Percentiles rank a stretch among this genome's conserved stretches.
Conservation (phyloP, 305 asterid species). For the Fraxinus ornus region DNA sequence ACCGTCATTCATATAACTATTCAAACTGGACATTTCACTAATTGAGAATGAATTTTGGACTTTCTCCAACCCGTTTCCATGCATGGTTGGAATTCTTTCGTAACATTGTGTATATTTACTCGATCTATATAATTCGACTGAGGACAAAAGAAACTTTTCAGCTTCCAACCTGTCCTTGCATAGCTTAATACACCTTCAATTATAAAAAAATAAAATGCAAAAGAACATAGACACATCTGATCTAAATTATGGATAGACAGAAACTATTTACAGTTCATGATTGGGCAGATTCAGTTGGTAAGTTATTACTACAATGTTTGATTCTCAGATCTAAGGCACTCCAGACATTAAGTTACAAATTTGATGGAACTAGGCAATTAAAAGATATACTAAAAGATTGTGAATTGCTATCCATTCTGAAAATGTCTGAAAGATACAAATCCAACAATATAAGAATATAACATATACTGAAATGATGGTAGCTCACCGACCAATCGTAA, state of each 20-base stretch:
- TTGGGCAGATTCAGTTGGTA: background rate
- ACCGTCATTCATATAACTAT: background rate
- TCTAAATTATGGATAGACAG: background rate
- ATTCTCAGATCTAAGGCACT: constrained; percentile 7
- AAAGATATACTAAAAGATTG: background rate
- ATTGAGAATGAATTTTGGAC: background rate
- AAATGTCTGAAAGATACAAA: background rate
- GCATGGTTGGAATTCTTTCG: background rate
- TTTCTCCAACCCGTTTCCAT: background rate
- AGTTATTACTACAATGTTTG: constrained; percentile 7
- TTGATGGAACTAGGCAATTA: constrained; percentile 7
- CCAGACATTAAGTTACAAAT: constrained; percentile 1
- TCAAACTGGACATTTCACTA: background rate
- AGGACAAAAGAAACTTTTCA: background rate
- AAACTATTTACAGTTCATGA: background rate
- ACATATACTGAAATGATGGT: constrained; percentile 21
- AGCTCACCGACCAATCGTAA: constrained; percentile 96
- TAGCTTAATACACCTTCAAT: background rate
- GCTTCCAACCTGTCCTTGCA: background rate
- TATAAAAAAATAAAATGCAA: background rate
- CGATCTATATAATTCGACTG: background rate
- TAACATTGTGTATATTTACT: background rate
- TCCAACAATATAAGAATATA: background rate
- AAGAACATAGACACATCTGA: background rate
- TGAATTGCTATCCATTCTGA: background rate